Evolutionary conservation across 2,329 filamentous ascomycete species (phyloP).

Genomic region (Colletotrichum australisinense): DNA sequence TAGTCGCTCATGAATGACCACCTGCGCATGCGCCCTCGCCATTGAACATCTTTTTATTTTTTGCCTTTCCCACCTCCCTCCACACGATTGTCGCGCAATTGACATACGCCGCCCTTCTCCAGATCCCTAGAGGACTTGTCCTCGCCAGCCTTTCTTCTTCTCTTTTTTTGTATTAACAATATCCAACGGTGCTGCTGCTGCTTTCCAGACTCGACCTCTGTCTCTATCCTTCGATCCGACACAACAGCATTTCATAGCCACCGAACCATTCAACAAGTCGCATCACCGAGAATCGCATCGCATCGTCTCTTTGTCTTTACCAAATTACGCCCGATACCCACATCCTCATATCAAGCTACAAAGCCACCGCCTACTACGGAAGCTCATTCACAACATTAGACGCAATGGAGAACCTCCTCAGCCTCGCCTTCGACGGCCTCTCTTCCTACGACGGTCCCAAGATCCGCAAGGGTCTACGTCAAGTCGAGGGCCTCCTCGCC

Average conservation of each 20-base stretch:
- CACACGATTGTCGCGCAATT: not conserved
- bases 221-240: not conserved
- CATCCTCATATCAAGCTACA: conserved; percentile 21
- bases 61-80: not conserved
- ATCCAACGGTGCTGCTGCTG: conserved; percentile 3
- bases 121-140: conserved; percentile 28
- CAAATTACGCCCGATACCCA: not conserved
- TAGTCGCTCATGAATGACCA: conserved; percentile 21
- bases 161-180: conserved; percentile 29
- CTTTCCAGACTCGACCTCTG: not conserved
- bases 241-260: not conserved
- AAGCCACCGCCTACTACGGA: conserved; percentile 17
- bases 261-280: not conserved
- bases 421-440: conserved; percentile 94
- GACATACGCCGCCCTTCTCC: conserved; percentile 16
- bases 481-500: conserved; percentile 92
- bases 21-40: conserved; percentile 1
- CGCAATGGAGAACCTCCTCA: conserved; percentile 89
- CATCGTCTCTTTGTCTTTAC: conserved; percentile 23
- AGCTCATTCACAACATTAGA: conserved; percentile 23
- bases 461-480: conserved; percentile 91
- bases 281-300: conserved; percentile 18
- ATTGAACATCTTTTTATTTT: conserved; percentile 4
- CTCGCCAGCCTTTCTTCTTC: conserved; percentile 19
- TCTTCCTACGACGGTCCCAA: conserved; percentile 91